phyloP scores from a whole-genome alignment of 257 asterid genomes.

The Ligustrum vulgare region DNA sequence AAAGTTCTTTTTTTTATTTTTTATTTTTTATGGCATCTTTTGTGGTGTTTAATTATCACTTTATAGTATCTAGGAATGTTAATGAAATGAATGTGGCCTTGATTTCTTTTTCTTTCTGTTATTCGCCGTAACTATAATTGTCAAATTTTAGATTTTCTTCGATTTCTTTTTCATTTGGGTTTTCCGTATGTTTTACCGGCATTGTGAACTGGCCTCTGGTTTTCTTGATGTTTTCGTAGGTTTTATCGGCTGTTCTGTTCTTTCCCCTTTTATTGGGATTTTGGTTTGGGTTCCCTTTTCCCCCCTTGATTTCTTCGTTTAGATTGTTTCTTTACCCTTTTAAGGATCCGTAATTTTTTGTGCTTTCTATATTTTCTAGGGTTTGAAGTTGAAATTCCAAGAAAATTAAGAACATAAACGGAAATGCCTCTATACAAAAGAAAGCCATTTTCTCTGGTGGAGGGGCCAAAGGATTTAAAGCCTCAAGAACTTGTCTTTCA shows the following conservation, averaged over 20 bases:
- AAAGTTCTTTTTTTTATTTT: not conserved
- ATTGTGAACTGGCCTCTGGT: conserved; percentile 22
- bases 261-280: conserved; percentile 18
- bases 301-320: not conserved
- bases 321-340: not conserved
- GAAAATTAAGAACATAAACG: conserved; percentile 30
- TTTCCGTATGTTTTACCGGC: not conserved
- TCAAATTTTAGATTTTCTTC: conserved; percentile 26
- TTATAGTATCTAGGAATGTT: conserved; percentile 13
- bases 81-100: conserved; percentile 45
- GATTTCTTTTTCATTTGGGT: not conserved
- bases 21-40: not conserved
- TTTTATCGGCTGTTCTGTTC: not conserved
- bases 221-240: conserved; percentile 9
- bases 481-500: conserved; percentile 75
- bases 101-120: conserved; percentile 4
- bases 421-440: conserved; percentile 81
- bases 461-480: conserved; percentile 73
- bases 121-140: not conserved
- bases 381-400: conserved; percentile 36
- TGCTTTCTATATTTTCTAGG: conserved; percentile 30
- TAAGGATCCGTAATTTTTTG: conserved; percentile 22
- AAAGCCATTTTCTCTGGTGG: conserved; percentile 63
- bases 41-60: conserved; percentile 25
- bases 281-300: conserved; percentile 17